Conservation (phyloP, 192 early-diverging fungal genomes). For the Umbelopsis isabellina region DNA sequence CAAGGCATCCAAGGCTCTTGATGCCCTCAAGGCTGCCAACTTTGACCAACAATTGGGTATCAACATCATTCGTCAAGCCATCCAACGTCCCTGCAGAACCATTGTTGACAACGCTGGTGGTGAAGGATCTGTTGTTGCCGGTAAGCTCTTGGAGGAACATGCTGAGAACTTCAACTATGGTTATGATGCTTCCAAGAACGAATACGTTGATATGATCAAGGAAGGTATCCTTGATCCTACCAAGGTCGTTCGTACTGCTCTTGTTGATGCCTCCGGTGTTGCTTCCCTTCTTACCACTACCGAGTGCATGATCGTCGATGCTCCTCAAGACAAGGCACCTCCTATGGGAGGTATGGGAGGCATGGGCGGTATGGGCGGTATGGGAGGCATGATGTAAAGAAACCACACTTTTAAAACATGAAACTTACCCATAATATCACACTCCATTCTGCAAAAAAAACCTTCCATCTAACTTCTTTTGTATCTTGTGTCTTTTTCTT, state of each 20-base stretch:
- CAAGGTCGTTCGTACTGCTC: constrained; percentile 98
- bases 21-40: constrained; percentile 85
- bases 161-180: constrained; percentile 86
- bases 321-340: constrained; percentile 67
- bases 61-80: constrained; percentile 94
- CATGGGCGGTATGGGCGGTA: constrained; percentile 66
- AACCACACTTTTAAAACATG: background rate
- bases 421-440: background rate
- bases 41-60: constrained; percentile 99
- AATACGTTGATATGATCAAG: constrained; percentile 97
- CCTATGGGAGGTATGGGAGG: constrained; percentile 77
- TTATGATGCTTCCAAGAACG: constrained; percentile 90
- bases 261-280: constrained; percentile 97
- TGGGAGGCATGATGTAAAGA: constrained; percentile 55
- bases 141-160: constrained; percentile 87
- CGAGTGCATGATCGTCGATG: constrained; percentile 98
- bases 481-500: no score
- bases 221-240: constrained; percentile 97
- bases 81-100: constrained; percentile 89
- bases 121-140: constrained; percentile 96
- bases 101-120: constrained; percentile 98
- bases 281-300: constrained; percentile 97
- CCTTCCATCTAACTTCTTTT: no score
- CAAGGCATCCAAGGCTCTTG: constrained; percentile 88
- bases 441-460: background rate